Percentiles rank a stretch among this genome's conserved stretches.
Conservation (phyloP, 805 yeast species). For the Hanseniaspora jakobsenii region DNA sequence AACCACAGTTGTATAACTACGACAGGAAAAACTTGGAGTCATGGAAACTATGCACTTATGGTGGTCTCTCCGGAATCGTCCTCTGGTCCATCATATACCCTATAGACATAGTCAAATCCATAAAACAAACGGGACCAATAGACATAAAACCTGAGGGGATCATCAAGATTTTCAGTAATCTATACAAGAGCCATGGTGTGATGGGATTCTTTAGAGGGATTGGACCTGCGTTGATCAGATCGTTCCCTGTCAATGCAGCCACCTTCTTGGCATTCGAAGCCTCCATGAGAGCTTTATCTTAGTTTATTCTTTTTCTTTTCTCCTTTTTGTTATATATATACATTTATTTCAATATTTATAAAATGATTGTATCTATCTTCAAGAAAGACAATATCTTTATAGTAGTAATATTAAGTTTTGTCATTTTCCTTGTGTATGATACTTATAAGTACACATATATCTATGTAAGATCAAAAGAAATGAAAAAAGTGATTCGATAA, state of each 20-base stretch:
- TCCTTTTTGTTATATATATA: too few species aligned
- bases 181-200: conserved; percentile 49
- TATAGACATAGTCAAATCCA: conserved; percentile 80
- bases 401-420: too few species aligned
- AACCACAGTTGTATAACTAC: conserved; percentile 28
- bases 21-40: conserved; percentile 70
- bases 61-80: conserved; percentile 83
- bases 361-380: too few species aligned
- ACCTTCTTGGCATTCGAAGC: conserved; percentile 89
- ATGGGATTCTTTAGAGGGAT: conserved; percentile 84
- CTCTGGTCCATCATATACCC: conserved; percentile 82
- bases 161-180: conserved; percentile 45
- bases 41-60: conserved; percentile 73
- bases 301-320: too few species aligned
- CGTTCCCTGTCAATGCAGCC: conserved; percentile 97
- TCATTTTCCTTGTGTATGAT: too few species aligned
- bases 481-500: too few species aligned
- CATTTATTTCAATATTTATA: too few species aligned
- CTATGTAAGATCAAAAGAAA: too few species aligned
- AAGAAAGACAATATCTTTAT: too few species aligned
- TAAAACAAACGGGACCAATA: conserved; percentile 41
- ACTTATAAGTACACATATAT: too few species aligned
- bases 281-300: conserved; percentile 50
- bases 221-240: conserved; percentile 82
- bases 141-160: conserved; percentile 50